phyloP scores from a whole-genome alignment of 768 basidiomycete species.

The Mycena vulgaris region DNA sequence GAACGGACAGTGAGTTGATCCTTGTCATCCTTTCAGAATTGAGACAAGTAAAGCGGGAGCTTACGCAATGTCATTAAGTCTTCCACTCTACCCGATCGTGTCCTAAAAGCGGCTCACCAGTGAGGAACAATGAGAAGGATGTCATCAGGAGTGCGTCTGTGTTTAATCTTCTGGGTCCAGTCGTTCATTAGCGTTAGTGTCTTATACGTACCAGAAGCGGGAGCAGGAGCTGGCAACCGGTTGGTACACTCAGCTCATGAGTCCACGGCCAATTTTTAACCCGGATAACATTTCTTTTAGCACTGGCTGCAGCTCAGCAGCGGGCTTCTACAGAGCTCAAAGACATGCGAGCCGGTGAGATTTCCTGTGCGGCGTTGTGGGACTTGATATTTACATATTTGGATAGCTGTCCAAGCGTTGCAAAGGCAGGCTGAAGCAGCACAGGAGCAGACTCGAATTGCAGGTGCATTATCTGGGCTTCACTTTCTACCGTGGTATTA shows the following conservation, averaged over 20 bases:
- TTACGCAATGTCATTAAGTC: slow-evolving; percentile 8
- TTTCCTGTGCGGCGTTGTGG: no score
- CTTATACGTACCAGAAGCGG: slow-evolving; percentile 35
- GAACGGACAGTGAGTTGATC: background rate
- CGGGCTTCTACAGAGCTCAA: slow-evolving; percentile 28
- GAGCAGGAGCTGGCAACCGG: slow-evolving; percentile 29
- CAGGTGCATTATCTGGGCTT: background rate
- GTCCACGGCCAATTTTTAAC: background rate
- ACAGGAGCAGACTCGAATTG: slow-evolving; percentile 10
- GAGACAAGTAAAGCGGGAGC: slow-evolving; percentile 26
- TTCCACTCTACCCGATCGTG: no score
- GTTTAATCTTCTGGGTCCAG: background rate
- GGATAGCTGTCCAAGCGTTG: slow-evolving; percentile 16
- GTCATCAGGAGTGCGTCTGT: slow-evolving; percentile 27
- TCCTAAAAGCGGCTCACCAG: background rate
- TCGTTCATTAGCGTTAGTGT: slow-evolving; percentile 17
- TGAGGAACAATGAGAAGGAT: slow-evolving; percentile 35
- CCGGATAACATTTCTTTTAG: background rate
- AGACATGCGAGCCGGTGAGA: slow-evolving; percentile 26
- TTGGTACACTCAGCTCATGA: background rate
- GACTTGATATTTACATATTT: background rate
- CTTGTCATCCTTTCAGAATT: slow-evolving; percentile 16
- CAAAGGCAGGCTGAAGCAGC: slow-evolving; percentile 24
- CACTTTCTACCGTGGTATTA: background rate
- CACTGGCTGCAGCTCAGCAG: slow-evolving; percentile 27